Evolutionary conservation across 2,329 filamentous ascomycete genomes (phyloP).

Genomic region (Colletotrichum kahawae): DNA sequence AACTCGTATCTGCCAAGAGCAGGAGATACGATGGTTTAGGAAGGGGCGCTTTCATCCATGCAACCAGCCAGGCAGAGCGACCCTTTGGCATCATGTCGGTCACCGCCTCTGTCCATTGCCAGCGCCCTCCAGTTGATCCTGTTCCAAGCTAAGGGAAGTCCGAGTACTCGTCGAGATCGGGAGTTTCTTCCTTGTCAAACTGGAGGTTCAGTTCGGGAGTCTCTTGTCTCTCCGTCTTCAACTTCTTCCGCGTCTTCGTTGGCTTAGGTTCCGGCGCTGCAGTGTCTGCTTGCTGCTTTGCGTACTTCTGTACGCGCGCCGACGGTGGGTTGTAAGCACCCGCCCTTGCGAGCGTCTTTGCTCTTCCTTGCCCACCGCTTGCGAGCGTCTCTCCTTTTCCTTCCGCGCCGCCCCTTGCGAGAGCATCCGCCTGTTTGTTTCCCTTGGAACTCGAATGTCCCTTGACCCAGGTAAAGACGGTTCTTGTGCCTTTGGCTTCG

Average conservation of each 20-base stretch:
- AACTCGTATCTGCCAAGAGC: background rate
- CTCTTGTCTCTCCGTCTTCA: background rate
- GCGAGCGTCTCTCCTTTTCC: background rate
- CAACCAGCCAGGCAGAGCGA: background rate
- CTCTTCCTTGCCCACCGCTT: background rate
- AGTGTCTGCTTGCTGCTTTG: background rate
- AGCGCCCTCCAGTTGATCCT: background rate
- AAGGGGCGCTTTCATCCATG: background rate
- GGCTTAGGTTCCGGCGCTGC: background rate
- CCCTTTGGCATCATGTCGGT: background rate
- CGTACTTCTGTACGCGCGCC: background rate
- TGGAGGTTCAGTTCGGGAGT: background rate
- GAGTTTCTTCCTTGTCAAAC: background rate
- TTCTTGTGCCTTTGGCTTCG: constrained; percentile 62
- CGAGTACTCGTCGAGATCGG: background rate
- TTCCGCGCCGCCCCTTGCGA: constrained; percentile 64
- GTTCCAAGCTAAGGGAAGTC: background rate
- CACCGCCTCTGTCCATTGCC: background rate
- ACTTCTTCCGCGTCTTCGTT: background rate
- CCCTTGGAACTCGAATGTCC: constrained; percentile 77
- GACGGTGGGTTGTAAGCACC: background rate
- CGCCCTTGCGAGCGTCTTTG: background rate
- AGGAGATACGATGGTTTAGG: background rate
- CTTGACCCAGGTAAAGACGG: constrained; percentile 87
- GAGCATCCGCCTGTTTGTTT: constrained; percentile 79